A percentile compares a stretch with the other conserved stretches of the same genome.
These are phyloP conservation scores for Alternaria triticina DNA, from an alignment of 2,329 filamentous ascomycete genomes.

Conservation along the genomic window DNA sequence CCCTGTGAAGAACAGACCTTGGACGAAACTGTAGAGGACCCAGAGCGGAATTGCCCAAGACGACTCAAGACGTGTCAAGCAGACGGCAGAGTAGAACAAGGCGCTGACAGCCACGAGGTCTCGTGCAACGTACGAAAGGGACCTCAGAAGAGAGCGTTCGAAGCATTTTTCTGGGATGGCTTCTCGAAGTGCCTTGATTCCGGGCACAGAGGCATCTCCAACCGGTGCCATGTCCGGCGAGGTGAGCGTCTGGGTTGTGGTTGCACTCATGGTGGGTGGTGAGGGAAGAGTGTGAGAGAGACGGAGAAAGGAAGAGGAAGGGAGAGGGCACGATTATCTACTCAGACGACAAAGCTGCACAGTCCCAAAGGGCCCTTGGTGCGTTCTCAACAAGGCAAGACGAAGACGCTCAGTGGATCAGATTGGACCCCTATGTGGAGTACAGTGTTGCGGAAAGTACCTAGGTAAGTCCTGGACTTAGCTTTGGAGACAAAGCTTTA, in stretches of 20 bases:
- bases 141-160: conserved; percentile 29
- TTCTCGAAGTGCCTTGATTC: conserved; percentile 29
- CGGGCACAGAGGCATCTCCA: neutral
- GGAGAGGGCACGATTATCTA: neutral
- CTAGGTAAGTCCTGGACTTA: neutral
- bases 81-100: conserved; percentile 23
- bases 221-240: neutral
- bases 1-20: conserved; percentile 71
- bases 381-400: neutral
- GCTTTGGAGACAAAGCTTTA: neutral
- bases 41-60: conserved; percentile 47
- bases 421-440: neutral
- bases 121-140: conserved; percentile 31
- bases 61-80: conserved; percentile 21
- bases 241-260: neutral
- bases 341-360: neutral
- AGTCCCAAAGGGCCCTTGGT: neutral
- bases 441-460: neutral
- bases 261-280: neutral
- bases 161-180: conserved; percentile 34
- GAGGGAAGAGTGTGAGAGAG: neutral
- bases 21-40: conserved; percentile 66
- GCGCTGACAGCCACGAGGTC: conserved; percentile 27
- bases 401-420: neutral
- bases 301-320: neutral